A percentile compares a stretch with the other conserved stretches of the same genome.
These are phyloP conservation scores for Chaetothyriales sp. DNA, from an alignment of 2,329 filamentous ascomycete genomes.

Conservation along the genomic window DNA sequence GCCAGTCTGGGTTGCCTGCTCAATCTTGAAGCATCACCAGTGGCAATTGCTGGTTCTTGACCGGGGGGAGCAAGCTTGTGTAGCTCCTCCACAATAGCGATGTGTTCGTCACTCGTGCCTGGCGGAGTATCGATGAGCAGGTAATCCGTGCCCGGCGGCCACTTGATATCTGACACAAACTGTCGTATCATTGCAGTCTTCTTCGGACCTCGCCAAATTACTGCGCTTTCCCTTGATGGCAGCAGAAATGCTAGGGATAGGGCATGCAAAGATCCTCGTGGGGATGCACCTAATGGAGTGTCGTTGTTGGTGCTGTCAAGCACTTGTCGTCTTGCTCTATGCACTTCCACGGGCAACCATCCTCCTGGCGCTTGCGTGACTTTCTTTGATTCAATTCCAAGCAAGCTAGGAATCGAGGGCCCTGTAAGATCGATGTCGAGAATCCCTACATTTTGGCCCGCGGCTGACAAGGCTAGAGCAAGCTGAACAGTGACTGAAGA, in stretches of 20 bases:
- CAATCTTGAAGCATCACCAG: neutral
- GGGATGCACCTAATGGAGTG: neutral
- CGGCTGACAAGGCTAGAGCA: conserved; percentile 71
- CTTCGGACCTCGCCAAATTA: conserved; percentile 95
- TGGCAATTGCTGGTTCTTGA: conserved; percentile 24
- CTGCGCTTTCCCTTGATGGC: conserved; percentile 68
- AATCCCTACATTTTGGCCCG: conserved; percentile 81
- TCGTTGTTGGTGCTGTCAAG: conserved; percentile 7
- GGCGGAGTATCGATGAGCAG: conserved; percentile 92
- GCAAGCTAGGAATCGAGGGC: conserved; percentile 88
- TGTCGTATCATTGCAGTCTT: conserved; percentile 98
- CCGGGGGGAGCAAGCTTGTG: conserved; percentile 32
- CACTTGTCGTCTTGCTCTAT: conserved; percentile 25
- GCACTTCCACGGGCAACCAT: conserved; percentile 81
- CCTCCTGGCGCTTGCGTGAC: conserved; percentile 83
- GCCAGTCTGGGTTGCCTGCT: conserved; percentile 44
- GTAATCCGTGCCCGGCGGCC: conserved; percentile 72
- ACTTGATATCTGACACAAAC: conserved; percentile 82
- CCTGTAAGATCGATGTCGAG: conserved; percentile 94
- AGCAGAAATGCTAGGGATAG: conserved; percentile 93
- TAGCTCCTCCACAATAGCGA: conserved; percentile 79
- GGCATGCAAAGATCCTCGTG: conserved; percentile 39
- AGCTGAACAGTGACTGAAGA: conserved; percentile 96
- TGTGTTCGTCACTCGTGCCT: conserved; percentile 93
- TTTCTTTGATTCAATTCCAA: conserved; percentile 76